phyloP scores from a whole-genome alignment of 371 early-diverging fungal species.

The Mortierella sp. region DNA sequence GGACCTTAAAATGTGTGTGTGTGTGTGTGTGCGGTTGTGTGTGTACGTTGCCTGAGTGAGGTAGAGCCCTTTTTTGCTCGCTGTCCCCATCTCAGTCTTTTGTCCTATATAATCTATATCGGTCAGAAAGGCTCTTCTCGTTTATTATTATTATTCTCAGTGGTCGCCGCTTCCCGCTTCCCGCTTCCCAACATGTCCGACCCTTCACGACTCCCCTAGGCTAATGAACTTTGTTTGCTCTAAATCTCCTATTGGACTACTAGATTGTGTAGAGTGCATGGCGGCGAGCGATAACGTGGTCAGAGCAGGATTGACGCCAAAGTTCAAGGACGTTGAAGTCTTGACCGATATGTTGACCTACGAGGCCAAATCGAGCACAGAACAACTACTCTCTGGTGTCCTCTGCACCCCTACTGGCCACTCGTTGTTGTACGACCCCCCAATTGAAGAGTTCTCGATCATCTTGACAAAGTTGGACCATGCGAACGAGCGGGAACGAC shows the following conservation, averaged over 20 bases:
- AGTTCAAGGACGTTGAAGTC: conserved; percentile 95
- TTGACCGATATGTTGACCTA: conserved; percentile 95
- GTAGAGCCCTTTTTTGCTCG: conserved; percentile 8
- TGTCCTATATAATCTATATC: no score
- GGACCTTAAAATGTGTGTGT: background rate
- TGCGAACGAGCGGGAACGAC: conserved; percentile 58
- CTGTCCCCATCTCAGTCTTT: no score
- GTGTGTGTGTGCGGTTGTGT: conserved; percentile 5
- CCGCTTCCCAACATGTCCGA: background rate
- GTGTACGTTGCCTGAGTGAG: conserved; percentile 1
- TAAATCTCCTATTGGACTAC: background rate
- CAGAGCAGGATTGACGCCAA: conserved; percentile 97
- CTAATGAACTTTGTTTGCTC: background rate
- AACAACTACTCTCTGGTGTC: conserved; percentile 77
- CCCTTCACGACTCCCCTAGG: background rate
- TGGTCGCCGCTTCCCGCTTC: no score
- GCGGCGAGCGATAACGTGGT: conserved; percentile 98
- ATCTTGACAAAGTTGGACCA: conserved; percentile 65
- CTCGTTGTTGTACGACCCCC: conserved; percentile 91
- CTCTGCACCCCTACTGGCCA: conserved; percentile 53
- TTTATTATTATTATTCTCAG: no score
- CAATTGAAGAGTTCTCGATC: conserved; percentile 95
- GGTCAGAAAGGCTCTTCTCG: no score
- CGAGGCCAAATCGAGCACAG: conserved; percentile 78
- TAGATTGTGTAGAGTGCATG: conserved; percentile 98